Percentiles rank a stretch among this genome's conserved stretches.
Conservation (phyloP, 2,329 filamentous ascomycete genomes). For the Leptographium wingfieldii region DNA sequence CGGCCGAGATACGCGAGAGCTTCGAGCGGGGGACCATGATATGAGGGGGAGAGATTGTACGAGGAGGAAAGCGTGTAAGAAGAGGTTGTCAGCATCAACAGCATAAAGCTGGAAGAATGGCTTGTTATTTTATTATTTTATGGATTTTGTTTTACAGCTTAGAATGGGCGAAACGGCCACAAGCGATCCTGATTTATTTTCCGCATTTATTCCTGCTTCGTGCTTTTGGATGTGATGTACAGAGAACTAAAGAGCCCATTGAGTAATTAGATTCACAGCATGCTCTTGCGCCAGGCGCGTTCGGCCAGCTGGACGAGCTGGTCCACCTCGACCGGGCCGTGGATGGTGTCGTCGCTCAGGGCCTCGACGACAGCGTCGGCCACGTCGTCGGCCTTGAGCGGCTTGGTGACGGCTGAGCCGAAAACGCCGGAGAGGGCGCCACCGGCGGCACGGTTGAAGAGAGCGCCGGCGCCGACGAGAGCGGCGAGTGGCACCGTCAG, state of each 20-base stretch:
- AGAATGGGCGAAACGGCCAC: not conserved
- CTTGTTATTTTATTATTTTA: not conserved
- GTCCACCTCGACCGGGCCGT: conserved; percentile 63
- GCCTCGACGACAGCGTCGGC: conserved; percentile 85
- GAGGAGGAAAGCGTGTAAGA: not conserved
- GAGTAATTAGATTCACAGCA: conserved; percentile 47
- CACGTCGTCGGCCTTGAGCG: conserved; percentile 74
- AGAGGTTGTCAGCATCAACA: not conserved
- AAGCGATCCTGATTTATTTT: not conserved
- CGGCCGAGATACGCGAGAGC: conserved; percentile 88
- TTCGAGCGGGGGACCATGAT: conserved; percentile 90
- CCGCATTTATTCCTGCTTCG: not conserved
- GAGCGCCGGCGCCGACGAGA: conserved; percentile 57
- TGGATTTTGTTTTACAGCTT: not conserved
- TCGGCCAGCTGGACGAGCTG: conserved; percentile 72
- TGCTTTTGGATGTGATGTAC: not conserved
- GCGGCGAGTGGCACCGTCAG: conserved; percentile 79
- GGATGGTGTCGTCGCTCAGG: conserved; percentile 57
- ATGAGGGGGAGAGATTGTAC: not conserved
- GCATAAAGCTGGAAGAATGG: not conserved
- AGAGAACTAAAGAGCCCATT: not conserved
- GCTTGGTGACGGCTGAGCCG: conserved; percentile 74
- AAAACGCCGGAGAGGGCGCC: conserved; percentile 65
- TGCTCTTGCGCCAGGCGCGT: conserved; percentile 77
- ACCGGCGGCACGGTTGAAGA: conserved; percentile 66